These are phyloP conservation scores for Fonsecaea multimorphosa DNA, from an alignment of 2,329 filamentous ascomycete species.

Conservation along the genomic window DNA sequence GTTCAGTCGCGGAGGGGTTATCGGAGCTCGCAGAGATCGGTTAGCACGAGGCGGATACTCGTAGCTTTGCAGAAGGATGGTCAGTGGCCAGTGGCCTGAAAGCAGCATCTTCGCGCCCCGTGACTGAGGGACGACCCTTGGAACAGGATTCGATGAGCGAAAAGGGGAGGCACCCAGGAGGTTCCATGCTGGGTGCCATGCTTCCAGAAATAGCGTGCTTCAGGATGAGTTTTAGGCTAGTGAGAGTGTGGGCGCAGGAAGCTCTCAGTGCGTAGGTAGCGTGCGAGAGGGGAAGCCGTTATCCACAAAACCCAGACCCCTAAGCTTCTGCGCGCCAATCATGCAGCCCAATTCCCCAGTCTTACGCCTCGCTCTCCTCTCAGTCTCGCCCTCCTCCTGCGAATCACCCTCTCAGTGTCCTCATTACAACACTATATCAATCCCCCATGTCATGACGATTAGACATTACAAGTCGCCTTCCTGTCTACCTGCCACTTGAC, in stretches of 20 bases:
- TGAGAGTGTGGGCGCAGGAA: too few species aligned
- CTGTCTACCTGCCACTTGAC: neutral
- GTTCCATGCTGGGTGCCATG: slow-evolving; percentile 3
- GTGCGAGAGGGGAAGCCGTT: neutral
- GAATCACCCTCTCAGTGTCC: slow-evolving; percentile 3
- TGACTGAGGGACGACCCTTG: slow-evolving; percentile 1
- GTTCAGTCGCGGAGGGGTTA: too few species aligned
- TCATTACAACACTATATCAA: slow-evolving; percentile 1
- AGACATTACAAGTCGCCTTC: slow-evolving; percentile 1
- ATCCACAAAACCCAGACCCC: neutral
- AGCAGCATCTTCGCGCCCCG: slow-evolving; percentile 9
- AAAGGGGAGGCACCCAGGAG: neutral
- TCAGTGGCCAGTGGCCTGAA: neutral
- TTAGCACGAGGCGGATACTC: neutral
- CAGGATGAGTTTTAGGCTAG: slow-evolving; percentile 20
- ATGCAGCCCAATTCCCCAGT: slow-evolving; percentile 5
- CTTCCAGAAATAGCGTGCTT: slow-evolving; percentile 21
- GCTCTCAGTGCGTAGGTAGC: neutral
- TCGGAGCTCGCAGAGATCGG: too few species aligned
- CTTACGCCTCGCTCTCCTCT: slow-evolving; percentile 17
- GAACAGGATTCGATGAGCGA: slow-evolving; percentile 3
- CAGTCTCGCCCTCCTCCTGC: neutral
- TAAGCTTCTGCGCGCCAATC: slow-evolving; percentile 12
- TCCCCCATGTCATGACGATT: slow-evolving; percentile 20
- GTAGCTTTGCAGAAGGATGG: neutral